A percentile compares a stretch with the other conserved stretches of the same genome.
Conservation (phyloP, 352 stramenopile genomes). For the Bremia lactucae region DNA sequence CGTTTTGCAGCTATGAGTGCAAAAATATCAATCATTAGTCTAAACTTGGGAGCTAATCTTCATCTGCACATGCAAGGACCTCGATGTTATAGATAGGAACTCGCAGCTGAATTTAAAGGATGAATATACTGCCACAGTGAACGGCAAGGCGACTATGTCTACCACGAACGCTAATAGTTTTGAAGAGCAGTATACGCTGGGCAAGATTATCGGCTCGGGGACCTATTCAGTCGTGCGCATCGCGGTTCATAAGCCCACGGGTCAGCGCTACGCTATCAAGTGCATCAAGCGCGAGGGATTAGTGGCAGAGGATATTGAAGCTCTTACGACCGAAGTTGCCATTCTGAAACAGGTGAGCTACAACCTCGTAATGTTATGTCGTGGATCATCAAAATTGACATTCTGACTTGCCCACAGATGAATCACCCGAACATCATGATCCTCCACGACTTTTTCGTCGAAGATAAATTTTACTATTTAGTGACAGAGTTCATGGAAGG, state of each 20-base stretch:
- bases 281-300: conserved; percentile 86
- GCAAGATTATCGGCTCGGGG: conserved; percentile 82
- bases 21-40: neutral
- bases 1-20: no score
- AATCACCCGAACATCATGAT: conserved; percentile 91
- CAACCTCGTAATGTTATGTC: neutral
- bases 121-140: conserved; percentile 20
- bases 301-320: conserved; percentile 77
- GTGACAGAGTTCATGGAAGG: conserved; percentile 96
- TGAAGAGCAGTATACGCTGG: conserved; percentile 76
- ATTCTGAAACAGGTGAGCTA: conserved; percentile 71
- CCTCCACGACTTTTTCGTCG: conserved; percentile 89
- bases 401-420: conserved; percentile 37
- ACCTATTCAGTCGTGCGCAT: conserved; percentile 86
- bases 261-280: conserved; percentile 86
- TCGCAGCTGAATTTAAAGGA: conserved; percentile 23
- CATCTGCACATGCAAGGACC: conserved; percentile 16
- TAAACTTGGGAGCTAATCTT: no score
- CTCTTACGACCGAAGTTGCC: conserved; percentile 75
- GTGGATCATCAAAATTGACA: neutral
- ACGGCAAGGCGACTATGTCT: conserved; percentile 11
- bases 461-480: conserved; percentile 94
- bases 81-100: conserved; percentile 40
- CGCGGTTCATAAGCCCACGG: conserved; percentile 71
- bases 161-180: conserved; percentile 59